Conservation (phyloP, 2,329 filamentous ascomycete species). For the Botrytis sinoallii region DNA sequence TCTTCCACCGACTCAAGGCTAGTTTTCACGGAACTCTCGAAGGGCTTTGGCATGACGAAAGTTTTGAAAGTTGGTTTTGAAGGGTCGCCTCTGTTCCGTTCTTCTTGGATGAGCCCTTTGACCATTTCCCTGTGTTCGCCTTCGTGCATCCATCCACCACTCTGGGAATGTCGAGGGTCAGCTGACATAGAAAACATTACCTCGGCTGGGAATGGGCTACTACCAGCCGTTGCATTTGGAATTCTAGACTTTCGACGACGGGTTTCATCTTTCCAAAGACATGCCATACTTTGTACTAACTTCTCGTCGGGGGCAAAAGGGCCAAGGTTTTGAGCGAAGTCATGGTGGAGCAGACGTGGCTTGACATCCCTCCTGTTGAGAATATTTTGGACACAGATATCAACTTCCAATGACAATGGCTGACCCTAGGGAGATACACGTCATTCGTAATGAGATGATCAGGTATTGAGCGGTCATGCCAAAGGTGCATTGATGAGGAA, state of each 20-base stretch:
- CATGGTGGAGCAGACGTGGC: slow-evolving; percentile 77
- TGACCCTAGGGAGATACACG: slow-evolving; percentile 67
- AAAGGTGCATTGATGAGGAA: slow-evolving; percentile 61
- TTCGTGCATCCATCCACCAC: slow-evolving; percentile 91
- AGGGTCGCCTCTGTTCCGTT: slow-evolving; percentile 51
- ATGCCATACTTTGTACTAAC: slow-evolving; percentile 89
- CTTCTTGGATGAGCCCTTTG: slow-evolving; percentile 58
- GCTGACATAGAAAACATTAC: slow-evolving; percentile 87
- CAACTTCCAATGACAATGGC: slow-evolving; percentile 87
- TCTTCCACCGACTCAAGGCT: slow-evolving; percentile 82
- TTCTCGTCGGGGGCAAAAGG: slow-evolving; percentile 68
- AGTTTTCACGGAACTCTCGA: slow-evolving; percentile 66
- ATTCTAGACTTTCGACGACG: slow-evolving; percentile 71
- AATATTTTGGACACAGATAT: slow-evolving; percentile 86
- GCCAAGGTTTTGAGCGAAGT: slow-evolving; percentile 71
- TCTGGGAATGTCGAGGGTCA: slow-evolving; percentile 66
- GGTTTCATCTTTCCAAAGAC: slow-evolving; percentile 87
- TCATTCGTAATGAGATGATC: slow-evolving; percentile 58
- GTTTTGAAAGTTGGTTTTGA: slow-evolving; percentile 56
- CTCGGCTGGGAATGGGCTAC: slow-evolving; percentile 76
- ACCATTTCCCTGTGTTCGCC: slow-evolving; percentile 73
- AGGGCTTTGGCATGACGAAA: slow-evolving; percentile 56
- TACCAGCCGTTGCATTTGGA: slow-evolving; percentile 59
- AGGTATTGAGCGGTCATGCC: slow-evolving; percentile 75
- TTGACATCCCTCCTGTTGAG: slow-evolving; percentile 74